Conservation (phyloP, 306 rosid species). For the Quercus ilex region DNA sequence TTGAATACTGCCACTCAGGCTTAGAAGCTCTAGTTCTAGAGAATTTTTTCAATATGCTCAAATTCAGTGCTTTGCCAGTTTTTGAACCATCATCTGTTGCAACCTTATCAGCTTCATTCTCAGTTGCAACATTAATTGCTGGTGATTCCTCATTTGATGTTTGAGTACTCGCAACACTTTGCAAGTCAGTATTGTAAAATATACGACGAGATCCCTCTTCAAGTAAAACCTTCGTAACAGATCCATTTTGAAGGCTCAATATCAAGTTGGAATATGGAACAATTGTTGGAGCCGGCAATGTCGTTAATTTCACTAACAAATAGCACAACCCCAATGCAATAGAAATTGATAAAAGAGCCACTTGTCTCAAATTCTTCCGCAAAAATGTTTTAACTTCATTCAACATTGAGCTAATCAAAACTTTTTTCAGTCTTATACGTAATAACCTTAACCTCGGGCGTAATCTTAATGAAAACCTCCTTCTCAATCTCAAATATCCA, state of each 20-base stretch:
- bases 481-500: constrained; percentile 46
- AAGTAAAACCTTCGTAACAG: constrained; percentile 61
- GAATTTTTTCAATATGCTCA: constrained; percentile 37
- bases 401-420: constrained; percentile 51
- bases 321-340: constrained; percentile 60
- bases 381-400: constrained; percentile 47
- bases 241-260: constrained; percentile 55
- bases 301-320: constrained; percentile 63
- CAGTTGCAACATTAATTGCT: constrained; percentile 24
- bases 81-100: constrained; percentile 33
- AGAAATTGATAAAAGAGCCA: constrained; percentile 52
- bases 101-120: constrained; percentile 25
- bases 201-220: constrained; percentile 94
- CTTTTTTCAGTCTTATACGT: constrained; percentile 50
- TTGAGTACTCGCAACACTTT: constrained; percentile 21
- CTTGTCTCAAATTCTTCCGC: constrained; percentile 55
- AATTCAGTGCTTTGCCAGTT: constrained; percentile 27
- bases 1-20: constrained; percentile 73
- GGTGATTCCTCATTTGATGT: constrained; percentile 38
- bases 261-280: constrained; percentile 90
- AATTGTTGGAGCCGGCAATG: constrained; percentile 53
- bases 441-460: constrained; percentile 75
- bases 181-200: constrained; percentile 44
- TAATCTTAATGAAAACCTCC: constrained; percentile 68
- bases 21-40: constrained; percentile 37